Evolutionary conservation across 2,329 filamentous ascomycete genomes (phyloP), one percentile per base, ranked within the genome.

Genomic region (Aspergillus niger): DNA sequence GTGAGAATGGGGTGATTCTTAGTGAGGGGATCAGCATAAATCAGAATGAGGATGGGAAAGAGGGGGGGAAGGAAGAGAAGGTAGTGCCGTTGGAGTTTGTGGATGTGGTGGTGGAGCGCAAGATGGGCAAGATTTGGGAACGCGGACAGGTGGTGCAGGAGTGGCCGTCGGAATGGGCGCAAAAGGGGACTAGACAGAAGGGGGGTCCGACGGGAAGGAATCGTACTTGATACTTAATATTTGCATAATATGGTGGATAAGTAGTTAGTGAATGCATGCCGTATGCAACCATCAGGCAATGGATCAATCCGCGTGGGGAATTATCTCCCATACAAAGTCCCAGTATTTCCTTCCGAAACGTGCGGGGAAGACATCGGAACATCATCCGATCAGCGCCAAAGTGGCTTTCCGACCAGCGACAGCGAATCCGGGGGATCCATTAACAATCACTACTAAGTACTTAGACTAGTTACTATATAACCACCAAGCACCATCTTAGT

Each of bases 1-100:
- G 90, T 72, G 89, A 90, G 67, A 94, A 94, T 71, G 89, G 86
- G 2, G 91, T 94, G 8, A 83, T 93, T 63, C 77, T 94, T 65
- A 79, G 71, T 76, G 82, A 71, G 76, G 85, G 74, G 75, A 80
- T 76, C 75, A 76, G 36, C 2, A 85, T 86, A 68, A 86, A 67
- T 43, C 79, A 77, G 11, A 71, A 84, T 61, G 85, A 77, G 10
- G 28, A 5, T 50, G 77, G 10, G 20, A 10, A 7, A 5, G 6
- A 22, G 7, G 39, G 10, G 2, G 20, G 2, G 3, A 11, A 57
- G 15, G 43, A 51, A n/a, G 55, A 66, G 22, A 90, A 88, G 1
- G 55, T 91, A 6, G 79, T 96, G 65, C 83, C 86, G 30, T 75
- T 84, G 20, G 82, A 83, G 67, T 91, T 89, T 71, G 94, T 96